Percentiles rank a stretch among this genome's conserved stretches.
phyloP scores from a whole-genome alignment of 2,329 filamentous ascomycete genomes.

The Phaeosphaeria sp. region DNA sequence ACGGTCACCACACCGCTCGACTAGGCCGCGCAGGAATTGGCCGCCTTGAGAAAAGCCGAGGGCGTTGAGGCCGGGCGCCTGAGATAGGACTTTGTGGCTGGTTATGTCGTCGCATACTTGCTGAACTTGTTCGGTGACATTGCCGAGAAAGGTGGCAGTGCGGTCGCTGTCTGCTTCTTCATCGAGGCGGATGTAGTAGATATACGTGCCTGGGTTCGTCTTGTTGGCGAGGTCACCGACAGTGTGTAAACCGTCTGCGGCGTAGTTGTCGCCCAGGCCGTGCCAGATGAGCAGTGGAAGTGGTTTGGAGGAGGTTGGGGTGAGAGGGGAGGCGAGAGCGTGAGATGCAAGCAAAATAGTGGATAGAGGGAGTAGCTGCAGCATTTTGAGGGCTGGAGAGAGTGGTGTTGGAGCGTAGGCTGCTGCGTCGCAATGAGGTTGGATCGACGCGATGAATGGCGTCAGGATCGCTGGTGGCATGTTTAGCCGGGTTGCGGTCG shows the following conservation, averaged over 20 bases:
- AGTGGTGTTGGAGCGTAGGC: slow-evolving; percentile 8
- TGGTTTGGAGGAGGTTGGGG: slow-evolving; percentile 20
- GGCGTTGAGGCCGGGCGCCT: slow-evolving; percentile 84
- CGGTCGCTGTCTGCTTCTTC: slow-evolving; percentile 73
- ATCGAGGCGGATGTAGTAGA: slow-evolving; percentile 79
- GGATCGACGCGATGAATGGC: slow-evolving; percentile 24
- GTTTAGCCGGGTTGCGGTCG: slow-evolving; percentile 17
- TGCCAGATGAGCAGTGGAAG: slow-evolving; percentile 97
- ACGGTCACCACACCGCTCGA: slow-evolving; percentile 83
- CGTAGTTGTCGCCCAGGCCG: slow-evolving; percentile 78
- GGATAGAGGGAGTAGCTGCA: slow-evolving; percentile 28
- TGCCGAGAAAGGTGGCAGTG: slow-evolving; percentile 87
- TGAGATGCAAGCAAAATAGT: slow-evolving; percentile 27
- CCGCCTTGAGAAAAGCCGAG: slow-evolving; percentile 96
- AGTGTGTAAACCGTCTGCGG: slow-evolving; percentile 73
- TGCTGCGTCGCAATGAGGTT: slow-evolving; percentile 15
- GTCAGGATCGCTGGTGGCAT: slow-evolving; percentile 22
- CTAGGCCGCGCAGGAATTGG: slow-evolving; percentile 89
- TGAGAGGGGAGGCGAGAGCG: slow-evolving; percentile 20
- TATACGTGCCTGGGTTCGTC: slow-evolving; percentile 81
- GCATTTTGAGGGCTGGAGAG: slow-evolving; percentile 20
- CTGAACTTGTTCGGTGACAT: slow-evolving; percentile 79
- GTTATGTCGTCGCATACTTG: slow-evolving; percentile 80
- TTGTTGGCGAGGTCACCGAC: slow-evolving; percentile 75
- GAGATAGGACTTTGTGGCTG: slow-evolving; percentile 78